These are phyloP conservation scores for Dentipellis fragilis DNA, from an alignment of 768 basidiomycete species.

Conservation along the genomic window DNA sequence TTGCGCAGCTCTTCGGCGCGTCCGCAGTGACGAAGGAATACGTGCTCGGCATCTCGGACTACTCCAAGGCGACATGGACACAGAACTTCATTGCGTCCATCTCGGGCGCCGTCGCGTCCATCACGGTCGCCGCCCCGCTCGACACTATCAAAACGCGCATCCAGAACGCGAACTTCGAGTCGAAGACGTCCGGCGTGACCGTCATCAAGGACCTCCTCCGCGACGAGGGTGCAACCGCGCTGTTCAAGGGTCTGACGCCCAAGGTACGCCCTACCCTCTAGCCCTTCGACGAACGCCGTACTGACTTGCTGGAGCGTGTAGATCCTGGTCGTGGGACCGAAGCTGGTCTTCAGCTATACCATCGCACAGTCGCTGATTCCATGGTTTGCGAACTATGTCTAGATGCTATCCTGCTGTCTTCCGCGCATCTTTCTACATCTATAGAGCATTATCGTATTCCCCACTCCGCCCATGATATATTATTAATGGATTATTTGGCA, in stretches of 20 bases:
- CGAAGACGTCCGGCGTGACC: conserved; percentile 66
- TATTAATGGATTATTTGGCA: neutral
- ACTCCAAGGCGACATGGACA: conserved; percentile 88
- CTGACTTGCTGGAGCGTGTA: conserved; percentile 30
- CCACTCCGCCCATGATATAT: neutral
- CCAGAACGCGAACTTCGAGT: conserved; percentile 96
- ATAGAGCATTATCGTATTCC: neutral
- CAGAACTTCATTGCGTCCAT: conserved; percentile 97
- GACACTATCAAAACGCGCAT: conserved; percentile 97
- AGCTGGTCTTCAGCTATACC: conserved; percentile 97
- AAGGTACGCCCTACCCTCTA: conserved; percentile 46
- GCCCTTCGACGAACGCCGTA: neutral
- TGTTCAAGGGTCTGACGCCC: conserved; percentile 96
- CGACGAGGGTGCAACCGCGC: conserved; percentile 73
- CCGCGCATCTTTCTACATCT: neutral
- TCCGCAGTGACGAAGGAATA: conserved; percentile 94
- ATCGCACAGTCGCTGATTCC: conserved; percentile 87
- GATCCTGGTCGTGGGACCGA: conserved; percentile 95
- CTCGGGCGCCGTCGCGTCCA: conserved; percentile 84
- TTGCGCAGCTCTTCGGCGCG: conserved; percentile 82
- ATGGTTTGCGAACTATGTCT: neutral
- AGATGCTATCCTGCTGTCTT: neutral
- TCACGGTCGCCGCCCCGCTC: conserved; percentile 91
- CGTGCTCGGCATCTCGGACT: conserved; percentile 79
- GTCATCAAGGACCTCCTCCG: conserved; percentile 80